Evolutionary conservation across 2,329 filamentous ascomycete genomes (phyloP), one percentile per base, ranked within the genome.

Genomic region (Aspergillus sp.): DNA sequence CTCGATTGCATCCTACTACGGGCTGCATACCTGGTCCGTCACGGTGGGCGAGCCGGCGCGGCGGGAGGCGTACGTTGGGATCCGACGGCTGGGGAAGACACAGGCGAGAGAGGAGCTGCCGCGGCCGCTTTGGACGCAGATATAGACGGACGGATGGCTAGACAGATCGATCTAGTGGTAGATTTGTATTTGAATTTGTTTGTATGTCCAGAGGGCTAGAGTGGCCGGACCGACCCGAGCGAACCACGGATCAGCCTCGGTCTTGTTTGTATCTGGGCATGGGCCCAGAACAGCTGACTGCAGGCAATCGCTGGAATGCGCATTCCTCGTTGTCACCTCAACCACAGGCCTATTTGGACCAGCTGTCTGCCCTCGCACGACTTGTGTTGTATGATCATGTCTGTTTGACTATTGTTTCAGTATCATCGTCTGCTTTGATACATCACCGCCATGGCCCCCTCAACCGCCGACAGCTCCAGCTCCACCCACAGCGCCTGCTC

Each of bases 1-100:
- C 60, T 82, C 84, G 36, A 88, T 96, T 42, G 89, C 85, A 7
- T 76, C 81, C 25, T 96, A 96, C 58, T 96, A 96, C 54, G 88
- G 86, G 27, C 71, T 95, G 35, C 74, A 78, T 39, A 94, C 88
- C 13, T 86, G 79, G 66, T 88, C 83, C 4, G 75, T 89, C 38
- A 82, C 81, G 0, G 71, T 80, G 1, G 78, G 78, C 19, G 69
- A 77, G 43, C 80, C 85, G 2, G 73, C 78, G 10, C 74, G 80
- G 32, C 75, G 84, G 32, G 81, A 91, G 41, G 86, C 91, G 5
- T 94, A 93, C 49, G 79, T 95, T 14, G 83, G 82, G 3, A 65
- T 89, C 40, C 50, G 55, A 32, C 48, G 24, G 34, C 43, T 32
- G 49, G 50, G 4, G 41, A 51, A 17, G 36, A 55, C 17, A 46